These are phyloP conservation scores for Aspergillus conjunctus DNA, from an alignment of 495 filamentous ascomycete species.

Conservation along the genomic window DNA sequence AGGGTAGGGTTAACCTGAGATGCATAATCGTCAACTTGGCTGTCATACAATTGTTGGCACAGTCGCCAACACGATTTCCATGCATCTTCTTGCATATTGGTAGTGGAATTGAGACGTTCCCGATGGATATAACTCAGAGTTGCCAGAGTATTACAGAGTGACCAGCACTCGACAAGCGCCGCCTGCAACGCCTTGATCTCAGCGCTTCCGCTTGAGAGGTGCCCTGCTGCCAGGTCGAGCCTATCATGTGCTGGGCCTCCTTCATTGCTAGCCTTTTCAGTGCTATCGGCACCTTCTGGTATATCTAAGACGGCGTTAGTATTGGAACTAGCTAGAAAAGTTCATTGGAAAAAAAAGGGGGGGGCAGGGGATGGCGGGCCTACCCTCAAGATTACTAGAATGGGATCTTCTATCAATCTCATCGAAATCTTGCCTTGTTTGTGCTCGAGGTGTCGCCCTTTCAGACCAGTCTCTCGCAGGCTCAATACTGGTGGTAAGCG, in stretches of 20 bases:
- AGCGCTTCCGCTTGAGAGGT: conserved; percentile 51
- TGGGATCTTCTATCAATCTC: conserved; percentile 51
- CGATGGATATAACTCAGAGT: conserved; percentile 83
- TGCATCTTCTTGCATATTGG: conserved; percentile 78
- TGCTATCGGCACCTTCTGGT: conserved; percentile 39
- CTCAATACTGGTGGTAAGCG: conserved; percentile 68
- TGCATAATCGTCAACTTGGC: conserved; percentile 68
- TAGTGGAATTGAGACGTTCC: conserved; percentile 65
- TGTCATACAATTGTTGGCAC: conserved; percentile 85
- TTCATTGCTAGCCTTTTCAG: conserved; percentile 38
- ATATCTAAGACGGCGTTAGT: conserved; percentile 41
- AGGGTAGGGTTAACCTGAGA: conserved; percentile 76
- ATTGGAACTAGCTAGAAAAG: conserved; percentile 5
- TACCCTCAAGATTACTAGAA: conserved; percentile 74
- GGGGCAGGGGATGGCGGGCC: not conserved
- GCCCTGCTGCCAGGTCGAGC: conserved; percentile 22
- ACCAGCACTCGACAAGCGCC: conserved; percentile 90
- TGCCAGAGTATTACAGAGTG: conserved; percentile 86
- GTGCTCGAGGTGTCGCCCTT: conserved; percentile 76
- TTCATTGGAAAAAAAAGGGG: not conserved
- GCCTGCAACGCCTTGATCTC: conserved; percentile 74
- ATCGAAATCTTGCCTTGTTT: conserved; percentile 72
- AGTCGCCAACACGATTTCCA: conserved; percentile 93
- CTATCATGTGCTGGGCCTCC: conserved; percentile 43
- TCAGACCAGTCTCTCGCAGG: conserved; percentile 66